These are phyloP conservation scores for Yamadazyma triangularis DNA, from an alignment of 1,139 yeast genomes.

Conservation along the genomic window DNA sequence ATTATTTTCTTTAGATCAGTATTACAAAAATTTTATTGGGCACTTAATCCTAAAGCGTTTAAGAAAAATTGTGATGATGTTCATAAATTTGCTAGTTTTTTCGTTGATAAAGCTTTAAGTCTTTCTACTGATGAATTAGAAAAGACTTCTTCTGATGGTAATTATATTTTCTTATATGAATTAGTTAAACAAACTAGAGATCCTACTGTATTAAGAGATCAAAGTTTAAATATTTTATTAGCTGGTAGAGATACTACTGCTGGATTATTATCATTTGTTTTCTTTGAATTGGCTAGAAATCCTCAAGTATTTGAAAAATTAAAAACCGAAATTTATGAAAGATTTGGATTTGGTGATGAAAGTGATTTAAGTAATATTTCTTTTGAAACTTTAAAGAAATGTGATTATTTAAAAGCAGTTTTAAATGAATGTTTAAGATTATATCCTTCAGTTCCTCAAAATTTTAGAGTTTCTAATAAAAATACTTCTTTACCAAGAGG, in stretches of 20 bases:
- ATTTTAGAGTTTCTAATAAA: conserved; percentile 39
- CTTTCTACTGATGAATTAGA: conserved; percentile 18
- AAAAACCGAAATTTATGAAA: conserved; percentile 14
- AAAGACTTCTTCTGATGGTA: conserved; percentile 13
- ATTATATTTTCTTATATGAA: conserved; percentile 23
- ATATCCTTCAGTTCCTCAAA: conserved; percentile 53
- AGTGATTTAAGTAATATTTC: conserved; percentile 21
- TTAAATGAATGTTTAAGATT: conserved; percentile 48
- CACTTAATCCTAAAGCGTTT: conserved; percentile 21
- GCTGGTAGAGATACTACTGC: conserved; percentile 31
- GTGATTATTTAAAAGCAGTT: conserved; percentile 39
- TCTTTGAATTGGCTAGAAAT: conserved; percentile 19
- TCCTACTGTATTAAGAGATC: conserved; percentile 21
- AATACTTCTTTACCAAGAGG: conserved; percentile 48
- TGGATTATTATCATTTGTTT: conserved; percentile 19
- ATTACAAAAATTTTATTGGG: conserved; percentile 19
- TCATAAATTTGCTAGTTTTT: conserved; percentile 23
- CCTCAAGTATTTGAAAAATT: conserved; percentile 18
- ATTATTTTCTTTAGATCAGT: conserved; percentile 23
- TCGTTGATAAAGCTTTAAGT: conserved; percentile 24
- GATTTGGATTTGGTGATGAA: conserved; percentile 17
- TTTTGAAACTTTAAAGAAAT: conserved; percentile 43
- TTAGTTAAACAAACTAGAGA: conserved; percentile 22
- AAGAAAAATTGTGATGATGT: conserved; percentile 15
- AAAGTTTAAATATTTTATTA: conserved; percentile 23